phyloP scores from a whole-genome alignment of 306 rosid genomes.

The Carpinus viminea region DNA sequence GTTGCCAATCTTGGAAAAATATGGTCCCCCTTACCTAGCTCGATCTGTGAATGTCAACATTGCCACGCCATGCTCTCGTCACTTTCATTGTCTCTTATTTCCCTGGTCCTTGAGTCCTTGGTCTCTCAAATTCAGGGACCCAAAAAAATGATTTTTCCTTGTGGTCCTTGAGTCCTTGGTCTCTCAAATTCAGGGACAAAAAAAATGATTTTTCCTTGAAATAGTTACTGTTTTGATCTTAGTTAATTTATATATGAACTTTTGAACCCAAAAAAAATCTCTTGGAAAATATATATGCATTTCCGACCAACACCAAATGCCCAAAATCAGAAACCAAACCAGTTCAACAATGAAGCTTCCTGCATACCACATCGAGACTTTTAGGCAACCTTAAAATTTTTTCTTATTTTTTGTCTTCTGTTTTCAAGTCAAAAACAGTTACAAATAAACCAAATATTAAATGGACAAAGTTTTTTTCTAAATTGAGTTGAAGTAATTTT shows the following conservation, averaged over 20 bases:
- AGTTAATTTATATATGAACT: background rate
- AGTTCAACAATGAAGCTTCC: background rate
- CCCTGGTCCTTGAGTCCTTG: background rate
- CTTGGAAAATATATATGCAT: background rate
- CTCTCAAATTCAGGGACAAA: background rate
- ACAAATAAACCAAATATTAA: too few species aligned
- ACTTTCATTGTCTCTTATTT: conserved; percentile 2
- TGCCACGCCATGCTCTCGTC: conserved; percentile 1
- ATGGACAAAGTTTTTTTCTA: too few species aligned
- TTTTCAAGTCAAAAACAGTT: too few species aligned
- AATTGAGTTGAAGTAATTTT: too few species aligned
- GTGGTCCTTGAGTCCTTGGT: background rate
- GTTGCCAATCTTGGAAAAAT: conserved; percentile 20
- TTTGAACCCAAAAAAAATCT: background rate
- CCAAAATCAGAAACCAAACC: background rate
- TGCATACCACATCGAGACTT: background rate
- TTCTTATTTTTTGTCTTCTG: too few species aligned
- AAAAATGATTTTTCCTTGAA: background rate
- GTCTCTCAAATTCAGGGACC: background rate
- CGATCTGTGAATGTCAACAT: background rate
- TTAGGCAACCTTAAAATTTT: background rate
- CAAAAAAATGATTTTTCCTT: background rate
- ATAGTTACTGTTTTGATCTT: background rate
- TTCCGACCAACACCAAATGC: background rate
- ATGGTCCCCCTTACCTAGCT: conserved; percentile 22